A percentile compares a stretch with the other conserved stretches of the same genome.
These are phyloP conservation scores for Lichtheimia ramosa DNA, from an alignment of 371 early-diverging fungal genomes.

Conservation along the genomic window DNA sequence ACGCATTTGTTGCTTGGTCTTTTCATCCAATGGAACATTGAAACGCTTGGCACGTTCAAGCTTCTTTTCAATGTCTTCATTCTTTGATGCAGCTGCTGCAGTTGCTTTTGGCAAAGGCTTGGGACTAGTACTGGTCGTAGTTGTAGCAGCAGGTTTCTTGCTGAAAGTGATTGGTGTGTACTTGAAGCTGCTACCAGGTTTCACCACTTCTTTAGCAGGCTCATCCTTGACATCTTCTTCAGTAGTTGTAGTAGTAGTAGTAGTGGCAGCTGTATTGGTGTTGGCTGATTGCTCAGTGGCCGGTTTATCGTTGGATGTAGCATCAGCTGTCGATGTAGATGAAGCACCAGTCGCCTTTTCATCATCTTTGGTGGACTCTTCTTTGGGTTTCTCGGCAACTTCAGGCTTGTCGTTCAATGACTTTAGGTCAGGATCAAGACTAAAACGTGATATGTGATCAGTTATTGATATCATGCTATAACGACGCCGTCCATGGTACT, in stretches of 20 bases:
- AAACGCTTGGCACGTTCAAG: slow-evolving; percentile 61
- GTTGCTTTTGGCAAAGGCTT: not conserved
- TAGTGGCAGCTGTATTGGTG: slow-evolving; percentile 11
- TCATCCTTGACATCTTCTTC: slow-evolving; percentile 8
- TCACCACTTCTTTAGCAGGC: slow-evolving; percentile 6
- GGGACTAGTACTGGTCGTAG: not conserved
- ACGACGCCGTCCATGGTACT: not conserved
- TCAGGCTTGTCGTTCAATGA: slow-evolving; percentile 9
- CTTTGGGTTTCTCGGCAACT: not conserved
- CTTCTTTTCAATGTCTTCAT: slow-evolving; percentile 34
- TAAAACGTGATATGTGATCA: not conserved
- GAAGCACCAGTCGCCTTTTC: slow-evolving; percentile 18
- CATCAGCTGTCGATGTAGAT: slow-evolving; percentile 14
- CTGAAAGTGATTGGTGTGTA: slow-evolving; percentile 47
- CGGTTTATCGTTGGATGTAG: slow-evolving; percentile 15
- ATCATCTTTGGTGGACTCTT: slow-evolving; percentile 6
- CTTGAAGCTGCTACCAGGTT: slow-evolving; percentile 30
- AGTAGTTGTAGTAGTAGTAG: not conserved
- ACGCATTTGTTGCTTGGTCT: slow-evolving; percentile 40
- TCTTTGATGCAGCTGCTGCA: not conserved
- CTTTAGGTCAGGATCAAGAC: slow-evolving; percentile 20
- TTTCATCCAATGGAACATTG: slow-evolving; percentile 45
- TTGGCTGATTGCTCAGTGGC: slow-evolving; percentile 10
- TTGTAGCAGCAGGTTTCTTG: slow-evolving; percentile 8
- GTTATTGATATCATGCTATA: not conserved